Evolutionary conservation across 345 rosid species (phyloP), one percentile per base, ranked within the genome.

Genomic region (Camelina neglecta): DNA sequence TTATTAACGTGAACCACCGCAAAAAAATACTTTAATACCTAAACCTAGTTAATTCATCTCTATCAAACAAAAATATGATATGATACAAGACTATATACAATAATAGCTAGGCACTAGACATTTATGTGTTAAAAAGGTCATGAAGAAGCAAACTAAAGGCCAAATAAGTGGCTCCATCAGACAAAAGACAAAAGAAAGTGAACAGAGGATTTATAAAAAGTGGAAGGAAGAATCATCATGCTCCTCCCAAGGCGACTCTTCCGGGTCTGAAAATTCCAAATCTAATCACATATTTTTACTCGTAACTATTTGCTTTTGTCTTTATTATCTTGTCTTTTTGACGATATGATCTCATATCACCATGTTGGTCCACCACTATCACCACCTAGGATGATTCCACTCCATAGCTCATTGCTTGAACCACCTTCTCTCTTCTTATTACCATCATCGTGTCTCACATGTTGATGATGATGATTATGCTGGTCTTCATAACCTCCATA

Each of bases 301-400:
- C 54, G 64, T 53, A 55, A 69, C 71, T 69, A 18, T 76, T 69
- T 76, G 41, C 13, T 62, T 69, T 69, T 76, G 70, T 76, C 74
- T 60, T 74, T 68, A 60, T 59, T 39, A 20, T 50, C 74, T 51
- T 53, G 55, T 31, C 49, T 48, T 16, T 31, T 69, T 69, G 75
- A 69, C 44, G 42, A 71, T 71, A 26, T 65, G 9, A 35, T 35
- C 38, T 62, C 65, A 71, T 48, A 71, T 77, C 76, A 71, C 76
- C 81, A 77, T 50, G 76, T 65, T 65, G 81, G 81, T 71, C 81
- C 81, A 77, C 81, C 81, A 77, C 81, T 65, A 49, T 72, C 68
- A 71, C 81, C 81, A 77, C 81, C 76, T 71, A 71, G 67, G 67
- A 77, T 71, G 72, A 77, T 77, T 72, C 76, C 81, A 71, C 76